Evolutionary conservation across 768 basidiomycete species (phyloP).

Genomic region (Psilocybe subaeruginosa): DNA sequence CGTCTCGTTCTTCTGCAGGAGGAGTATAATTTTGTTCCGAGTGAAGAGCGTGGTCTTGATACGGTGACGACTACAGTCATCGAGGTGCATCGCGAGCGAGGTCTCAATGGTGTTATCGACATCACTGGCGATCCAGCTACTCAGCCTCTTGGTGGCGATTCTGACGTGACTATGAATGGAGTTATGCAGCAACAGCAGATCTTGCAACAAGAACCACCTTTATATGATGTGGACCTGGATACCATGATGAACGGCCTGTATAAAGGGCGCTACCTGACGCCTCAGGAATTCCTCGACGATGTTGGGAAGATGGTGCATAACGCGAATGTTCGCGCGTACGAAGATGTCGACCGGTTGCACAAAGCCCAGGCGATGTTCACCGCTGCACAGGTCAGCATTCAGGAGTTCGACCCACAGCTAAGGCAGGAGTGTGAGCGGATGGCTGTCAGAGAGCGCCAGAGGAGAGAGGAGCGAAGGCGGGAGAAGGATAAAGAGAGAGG

Average conservation of each 20-base stretch:
- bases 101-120: slow-evolving; percentile 48
- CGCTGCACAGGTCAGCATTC: slow-evolving; percentile 81
- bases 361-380: slow-evolving; percentile 91
- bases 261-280: slow-evolving; percentile 84
- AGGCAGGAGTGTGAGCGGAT: slow-evolving; percentile 85
- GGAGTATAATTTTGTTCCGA: slow-evolving; percentile 65
- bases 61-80: slow-evolving; percentile 27
- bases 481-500: slow-evolving; percentile 45
- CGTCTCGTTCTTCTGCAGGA: slow-evolving; percentile 47
- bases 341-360: slow-evolving; percentile 76
- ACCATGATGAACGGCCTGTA: slow-evolving; percentile 86
- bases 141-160: slow-evolving; percentile 34
- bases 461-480: slow-evolving; percentile 60
- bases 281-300: slow-evolving; percentile 85
- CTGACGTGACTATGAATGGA: slow-evolving; percentile 37
- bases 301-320: slow-evolving; percentile 83
- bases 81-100: slow-evolving; percentile 23
- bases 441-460: slow-evolving; percentile 74
- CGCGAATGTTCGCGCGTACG: slow-evolving; percentile 52
- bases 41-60: slow-evolving; percentile 24
- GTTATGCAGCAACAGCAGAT: slow-evolving; percentile 38
- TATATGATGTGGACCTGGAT: slow-evolving; percentile 92
- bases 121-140: slow-evolving; percentile 39
- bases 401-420: slow-evolving; percentile 83
- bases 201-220: slow-evolving; percentile 43